Conservation (phyloP, 1,284 basidiomycete species). For the Cutaneotrichosporon cavernicola region DNA sequence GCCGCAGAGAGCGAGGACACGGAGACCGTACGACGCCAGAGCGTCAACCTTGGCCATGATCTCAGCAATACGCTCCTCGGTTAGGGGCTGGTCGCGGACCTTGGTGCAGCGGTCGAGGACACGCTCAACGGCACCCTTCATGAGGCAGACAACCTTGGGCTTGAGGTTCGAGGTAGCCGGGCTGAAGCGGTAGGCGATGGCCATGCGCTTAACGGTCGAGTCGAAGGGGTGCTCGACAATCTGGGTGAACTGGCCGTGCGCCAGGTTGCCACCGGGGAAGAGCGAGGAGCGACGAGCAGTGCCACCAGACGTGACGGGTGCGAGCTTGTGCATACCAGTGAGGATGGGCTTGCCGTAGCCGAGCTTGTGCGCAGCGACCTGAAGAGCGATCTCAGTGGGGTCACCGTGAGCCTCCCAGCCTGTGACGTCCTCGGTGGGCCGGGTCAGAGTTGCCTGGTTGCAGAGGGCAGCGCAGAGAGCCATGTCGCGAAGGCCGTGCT, state of each 20-base stretch:
- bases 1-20: conserved; percentile 54
- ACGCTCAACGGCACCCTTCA: conserved; percentile 67
- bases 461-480: conserved; percentile 55
- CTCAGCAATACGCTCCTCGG: conserved; percentile 44
- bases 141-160: conserved; percentile 43
- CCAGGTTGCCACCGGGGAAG: conserved; percentile 11
- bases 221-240: conserved; percentile 61
- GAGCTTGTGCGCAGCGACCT: conserved; percentile 62
- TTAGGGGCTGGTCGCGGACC: conserved; percentile 43
- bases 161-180: conserved; percentile 22
- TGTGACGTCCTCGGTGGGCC: conserved; percentile 41
- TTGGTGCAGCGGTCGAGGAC: conserved; percentile 59
- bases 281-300: conserved; percentile 20
- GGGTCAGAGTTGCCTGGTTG: conserved; percentile 56
- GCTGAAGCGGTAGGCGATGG: conserved; percentile 54
- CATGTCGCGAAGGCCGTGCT: conserved; percentile 49
- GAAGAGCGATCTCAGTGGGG: conserved; percentile 66
- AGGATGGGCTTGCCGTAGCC: conserved; percentile 53
- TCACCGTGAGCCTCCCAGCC: conserved; percentile 69
- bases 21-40: conserved; percentile 63
- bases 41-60: conserved; percentile 57
- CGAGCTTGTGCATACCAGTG: conserved; percentile 37
- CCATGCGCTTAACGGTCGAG: conserved; percentile 65
- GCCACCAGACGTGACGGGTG: conserved; percentile 9
- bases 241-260: conserved; percentile 40